A percentile compares a stretch with the other conserved stretches of the same genome.
Evolutionary conservation across 495 filamentous ascomycete species (phyloP).

Genomic region (Penicillium silybi): DNA sequence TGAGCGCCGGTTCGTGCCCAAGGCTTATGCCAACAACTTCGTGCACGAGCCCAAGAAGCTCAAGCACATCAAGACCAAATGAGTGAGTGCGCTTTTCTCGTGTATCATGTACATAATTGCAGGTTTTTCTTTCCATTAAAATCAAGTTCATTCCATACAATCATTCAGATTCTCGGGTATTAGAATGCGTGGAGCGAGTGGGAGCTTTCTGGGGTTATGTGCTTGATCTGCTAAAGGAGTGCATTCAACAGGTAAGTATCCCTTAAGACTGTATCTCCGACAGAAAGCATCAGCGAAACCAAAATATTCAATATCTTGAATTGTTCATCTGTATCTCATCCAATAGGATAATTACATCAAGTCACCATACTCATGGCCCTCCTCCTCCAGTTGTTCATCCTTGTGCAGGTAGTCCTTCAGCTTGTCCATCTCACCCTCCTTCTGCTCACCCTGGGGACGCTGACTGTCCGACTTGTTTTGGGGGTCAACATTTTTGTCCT

Average conservation of each 20-base stretch:
- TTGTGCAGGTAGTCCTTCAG: conserved; percentile 10
- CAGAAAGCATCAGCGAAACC: neutral
- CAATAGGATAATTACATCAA: conserved; percentile 2
- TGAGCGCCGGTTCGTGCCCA: conserved; percentile 74
- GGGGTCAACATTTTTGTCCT: neutral
- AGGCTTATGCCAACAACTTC: conserved; percentile 98
- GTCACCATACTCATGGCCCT: conserved; percentile 4
- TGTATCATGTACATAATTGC: conserved; percentile 45
- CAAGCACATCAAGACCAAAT: conserved; percentile 94
- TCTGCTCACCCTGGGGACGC: neutral
- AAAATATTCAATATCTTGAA: neutral
- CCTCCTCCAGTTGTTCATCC: conserved; percentile 9
- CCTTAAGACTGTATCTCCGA: neutral
- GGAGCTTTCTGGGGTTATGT: neutral
- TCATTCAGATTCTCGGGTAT: neutral
- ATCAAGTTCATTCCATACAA: neutral
- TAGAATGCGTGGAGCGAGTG: neutral
- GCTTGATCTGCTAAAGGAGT: neutral
- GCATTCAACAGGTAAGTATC: neutral
- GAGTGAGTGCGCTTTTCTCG: conserved; percentile 46
- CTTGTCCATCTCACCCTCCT: conserved; percentile 10
- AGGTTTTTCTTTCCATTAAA: conserved; percentile 15
- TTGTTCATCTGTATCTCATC: neutral
- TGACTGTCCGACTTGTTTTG: neutral
- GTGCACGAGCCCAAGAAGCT: conserved; percentile 76